Conservation (phyloP, 2,329 filamentous ascomycete genomes). For the Fusarium armeniacum region DNA sequence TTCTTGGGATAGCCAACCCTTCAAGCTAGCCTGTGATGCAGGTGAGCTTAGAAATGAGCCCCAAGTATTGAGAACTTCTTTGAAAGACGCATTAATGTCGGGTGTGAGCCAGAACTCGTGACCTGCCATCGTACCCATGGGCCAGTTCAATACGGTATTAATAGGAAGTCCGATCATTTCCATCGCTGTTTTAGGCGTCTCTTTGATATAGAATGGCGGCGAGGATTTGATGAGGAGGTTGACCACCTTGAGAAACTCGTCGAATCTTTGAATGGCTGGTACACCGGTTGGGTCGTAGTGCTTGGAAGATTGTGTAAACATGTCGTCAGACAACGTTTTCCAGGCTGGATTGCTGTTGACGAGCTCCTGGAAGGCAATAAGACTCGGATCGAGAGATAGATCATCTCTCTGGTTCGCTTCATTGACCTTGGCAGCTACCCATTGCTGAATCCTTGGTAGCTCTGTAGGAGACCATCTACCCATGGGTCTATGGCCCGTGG, state of each 20-base stretch:
- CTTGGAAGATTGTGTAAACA: conserved; percentile 25
- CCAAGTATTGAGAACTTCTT: conserved; percentile 13
- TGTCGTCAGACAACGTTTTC: not conserved
- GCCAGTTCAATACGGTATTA: conserved; percentile 26
- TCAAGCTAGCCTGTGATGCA: not conserved
- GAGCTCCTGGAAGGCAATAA: not conserved
- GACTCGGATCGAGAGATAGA: not conserved
- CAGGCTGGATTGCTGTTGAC: not conserved
- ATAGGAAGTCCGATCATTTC: conserved; percentile 23
- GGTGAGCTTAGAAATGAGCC: conserved; percentile 1
- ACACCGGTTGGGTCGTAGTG: conserved; percentile 9
- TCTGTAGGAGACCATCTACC: conserved; percentile 9
- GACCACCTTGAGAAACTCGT: not conserved
- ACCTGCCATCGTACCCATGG: conserved; percentile 25
- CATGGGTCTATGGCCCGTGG: conserved; percentile 1
- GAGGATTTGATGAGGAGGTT: conserved; percentile 1
- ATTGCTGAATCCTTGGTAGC: not conserved
- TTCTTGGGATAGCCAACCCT: conserved; percentile 9
- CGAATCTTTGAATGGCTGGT: conserved; percentile 5
- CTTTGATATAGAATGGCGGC: not conserved
- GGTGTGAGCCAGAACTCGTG: conserved; percentile 30
- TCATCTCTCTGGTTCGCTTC: not conserved
- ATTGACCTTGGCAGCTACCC: not conserved
- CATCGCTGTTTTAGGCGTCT: not conserved
- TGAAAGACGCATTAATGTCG: not conserved